These are phyloP conservation scores for Trypanosoma rangeli DNA, from an alignment of 208 protist genomes.

Conservation along the genomic window DNA sequence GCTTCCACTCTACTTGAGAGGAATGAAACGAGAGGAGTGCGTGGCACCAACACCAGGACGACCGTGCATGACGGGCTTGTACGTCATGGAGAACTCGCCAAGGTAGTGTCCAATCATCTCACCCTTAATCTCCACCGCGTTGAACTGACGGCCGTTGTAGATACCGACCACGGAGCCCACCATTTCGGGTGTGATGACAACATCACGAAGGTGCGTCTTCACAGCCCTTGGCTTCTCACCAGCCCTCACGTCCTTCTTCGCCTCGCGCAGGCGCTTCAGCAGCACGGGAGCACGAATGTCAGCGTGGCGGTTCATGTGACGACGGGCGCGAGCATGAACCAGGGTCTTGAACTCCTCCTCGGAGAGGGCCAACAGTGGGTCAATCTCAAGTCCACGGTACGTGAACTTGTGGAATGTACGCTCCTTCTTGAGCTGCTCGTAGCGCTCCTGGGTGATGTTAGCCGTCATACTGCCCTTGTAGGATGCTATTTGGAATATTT, in stretches of 20 bases:
- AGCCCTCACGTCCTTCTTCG: conserved; percentile 94
- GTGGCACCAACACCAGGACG: conserved; percentile 99
- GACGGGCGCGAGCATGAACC: conserved; percentile 92
- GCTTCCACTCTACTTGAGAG: conserved; percentile 58
- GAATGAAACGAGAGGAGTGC: conserved; percentile 93
- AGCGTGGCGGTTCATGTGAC: conserved; percentile 94
- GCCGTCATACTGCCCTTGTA: conserved; percentile 45
- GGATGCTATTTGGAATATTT: conserved; percentile 18
- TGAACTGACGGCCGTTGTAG: conserved; percentile 99
- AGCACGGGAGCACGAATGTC: conserved; percentile 92
- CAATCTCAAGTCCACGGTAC: conserved; percentile 95
- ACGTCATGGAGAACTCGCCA: conserved; percentile 99
- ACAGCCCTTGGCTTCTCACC: conserved; percentile 98
- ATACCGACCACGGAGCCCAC: conserved; percentile 98
- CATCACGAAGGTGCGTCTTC: conserved; percentile 99
- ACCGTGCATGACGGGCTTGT: conserved; percentile 99
- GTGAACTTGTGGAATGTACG: conserved; percentile 99
- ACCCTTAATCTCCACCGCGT: conserved; percentile 99
- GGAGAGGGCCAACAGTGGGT: conserved; percentile 94
- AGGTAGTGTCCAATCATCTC: conserved; percentile 99
- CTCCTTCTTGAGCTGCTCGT: conserved; percentile 96
- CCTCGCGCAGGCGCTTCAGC: conserved; percentile 97
- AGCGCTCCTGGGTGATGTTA: conserved; percentile 84
- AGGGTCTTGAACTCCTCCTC: conserved; percentile 95
- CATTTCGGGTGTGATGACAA: conserved; percentile 99